Evolutionary conservation across 805 yeast genomes (phyloP), one percentile per base, ranked within the genome.

Genomic region (Millerago galiae): DNA sequence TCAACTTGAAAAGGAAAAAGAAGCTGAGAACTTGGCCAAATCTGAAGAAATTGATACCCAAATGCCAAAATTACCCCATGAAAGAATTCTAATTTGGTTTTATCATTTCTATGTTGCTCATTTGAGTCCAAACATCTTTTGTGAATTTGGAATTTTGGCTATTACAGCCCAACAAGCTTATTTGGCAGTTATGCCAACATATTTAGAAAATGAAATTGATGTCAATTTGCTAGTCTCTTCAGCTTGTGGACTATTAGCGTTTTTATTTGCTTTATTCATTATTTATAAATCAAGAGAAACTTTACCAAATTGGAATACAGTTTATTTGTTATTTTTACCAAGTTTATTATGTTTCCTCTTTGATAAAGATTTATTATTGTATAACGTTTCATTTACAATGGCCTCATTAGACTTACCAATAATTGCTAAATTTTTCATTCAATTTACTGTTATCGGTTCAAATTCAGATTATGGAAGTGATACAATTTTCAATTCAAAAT

Each of bases 241-340:
- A 4, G 38, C 41, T 2, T 51, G 53, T 48, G 59, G 53, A n/a
- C 18, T 56, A 3, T 35, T 57, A 1, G 57, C 58, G 2, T 42
- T 55, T 15, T 35, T 55, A 1, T 45, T 55, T 32, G 55, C 58
- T 21, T 43, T 53, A 8, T 49, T 54, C 13, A 49, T 48, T 17
- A 40, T 51, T 14, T 48, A 35, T 38, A 48, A 36, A 16, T 34
- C 35, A 18, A 43, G 27, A 8, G 41, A 21, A 5, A 38, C 32
- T 12, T 25, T 60, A 18, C 66, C 66, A 1, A 52, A 55, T 12
- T 67, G 65, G 56, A 65, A 66, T 39, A 50, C 60, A 3, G 33
- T 65, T 4, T 66, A 66, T 44, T 32, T 62, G 32, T 42, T 63
- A 5, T 65, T 56, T 45, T 34, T 67, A 16, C 67, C 70, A 2